Evolutionary conservation across 768 basidiomycete genomes (phyloP), one percentile per base, ranked within the genome.

Genomic region (Naganishia onofrii): DNA sequence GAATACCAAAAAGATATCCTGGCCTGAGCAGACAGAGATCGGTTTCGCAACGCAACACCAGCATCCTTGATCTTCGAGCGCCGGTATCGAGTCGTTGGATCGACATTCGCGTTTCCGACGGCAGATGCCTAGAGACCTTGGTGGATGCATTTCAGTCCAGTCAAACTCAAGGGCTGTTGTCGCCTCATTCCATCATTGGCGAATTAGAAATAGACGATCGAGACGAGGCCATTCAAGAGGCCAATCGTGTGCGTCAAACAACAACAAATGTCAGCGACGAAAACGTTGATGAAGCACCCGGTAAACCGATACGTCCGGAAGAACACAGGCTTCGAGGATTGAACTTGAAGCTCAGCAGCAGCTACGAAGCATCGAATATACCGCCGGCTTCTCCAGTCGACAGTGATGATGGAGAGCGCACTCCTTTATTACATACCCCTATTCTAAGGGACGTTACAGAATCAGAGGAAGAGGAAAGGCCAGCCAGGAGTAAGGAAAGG

Each of bases 201-300:
- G 60, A 63, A 44, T 29, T 63, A 13, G 60, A 63, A 12, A 63
- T 63, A 19, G 60, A 63, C 29, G 42, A 63, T 63, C 15, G 60
- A 26, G 60, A 63, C 42, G 60, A 63, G 46, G 60, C 60, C 29
- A 63, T 46, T 7, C 60, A 63, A 44, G 60, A 63, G n/a, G 60
- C 60, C 15, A 26, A 23, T 36, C 36, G 60, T 8, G 60, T 44
- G 4, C 38, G 60, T 29, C 23, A 15, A 42, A 63, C 3, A n/a
- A 4, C 38, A 2, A 23, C 42, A 26, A 3, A 21, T 3, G 23
- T 7, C 13, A 42, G 23, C 19, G 38, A 17, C 26, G 38, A 31
- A 29, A 42, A 44, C 3, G 21, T 15, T 15, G 38, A 6, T 42
- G 23, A 44, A 13, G 12, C 38, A 26, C 38, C 60, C 2, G 10